A percentile compares a stretch with the other conserved stretches of the same genome.
These are phyloP conservation scores for Diaporthe sp. DNA, from an alignment of 2,329 filamentous ascomycete species.

Conservation along the genomic window DNA sequence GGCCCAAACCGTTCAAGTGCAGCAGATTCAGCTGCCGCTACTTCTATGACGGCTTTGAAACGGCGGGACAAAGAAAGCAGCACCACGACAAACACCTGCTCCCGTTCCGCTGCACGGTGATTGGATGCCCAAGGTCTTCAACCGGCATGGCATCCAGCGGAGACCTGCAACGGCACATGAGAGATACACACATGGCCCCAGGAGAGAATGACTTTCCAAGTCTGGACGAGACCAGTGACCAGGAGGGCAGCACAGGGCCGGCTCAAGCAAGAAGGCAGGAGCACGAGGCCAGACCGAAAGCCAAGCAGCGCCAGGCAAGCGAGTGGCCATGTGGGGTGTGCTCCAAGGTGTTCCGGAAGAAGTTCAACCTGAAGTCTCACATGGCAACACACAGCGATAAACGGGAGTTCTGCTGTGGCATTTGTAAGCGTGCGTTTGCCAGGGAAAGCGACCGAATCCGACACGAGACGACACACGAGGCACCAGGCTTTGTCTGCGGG, in stretches of 20 bases:
- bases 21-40: conserved; percentile 49
- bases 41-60: conserved; percentile 52
- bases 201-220: not conserved
- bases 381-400: not conserved
- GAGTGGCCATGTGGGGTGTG: conserved; percentile 5
- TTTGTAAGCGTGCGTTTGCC: not conserved
- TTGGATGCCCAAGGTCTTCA: not conserved
- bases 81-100: conserved; percentile 49
- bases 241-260: not conserved
- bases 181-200: not conserved
- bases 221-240: not conserved
- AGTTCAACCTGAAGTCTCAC: conserved; percentile 1
- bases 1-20: conserved; percentile 50
- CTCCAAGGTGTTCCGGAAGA: conserved; percentile 15
- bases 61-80: conserved; percentile 42
- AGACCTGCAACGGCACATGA: not conserved
- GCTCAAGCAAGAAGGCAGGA: no score
- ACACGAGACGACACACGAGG: conserved; percentile 43
- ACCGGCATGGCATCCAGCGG: not conserved
- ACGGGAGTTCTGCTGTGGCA: not conserved
- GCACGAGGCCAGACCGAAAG: not conserved
- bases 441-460: not conserved
- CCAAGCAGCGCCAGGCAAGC: not conserved
- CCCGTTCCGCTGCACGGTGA: conserved; percentile 46
- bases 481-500: not conserved